These are phyloP conservation scores for Leccinellum rugosiceps DNA, from an alignment of 768 basidiomycete species.

Conservation along the genomic window DNA sequence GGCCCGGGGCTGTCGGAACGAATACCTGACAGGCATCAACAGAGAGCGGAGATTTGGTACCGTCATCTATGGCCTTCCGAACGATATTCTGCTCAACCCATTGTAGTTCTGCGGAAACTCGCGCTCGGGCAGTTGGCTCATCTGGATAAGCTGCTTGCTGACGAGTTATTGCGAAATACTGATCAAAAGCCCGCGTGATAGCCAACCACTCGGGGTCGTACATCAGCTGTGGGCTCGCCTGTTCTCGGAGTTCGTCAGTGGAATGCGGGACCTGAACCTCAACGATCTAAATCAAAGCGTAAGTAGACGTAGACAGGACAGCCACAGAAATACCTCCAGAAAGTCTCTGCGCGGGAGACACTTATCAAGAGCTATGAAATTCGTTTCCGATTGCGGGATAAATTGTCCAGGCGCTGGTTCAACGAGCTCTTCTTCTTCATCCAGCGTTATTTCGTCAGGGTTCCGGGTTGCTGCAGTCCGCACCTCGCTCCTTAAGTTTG, in stretches of 20 bases:
- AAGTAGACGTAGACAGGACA: background rate
- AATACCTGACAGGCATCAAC: slow-evolving; percentile 67
- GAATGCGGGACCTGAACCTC: slow-evolving; percentile 46
- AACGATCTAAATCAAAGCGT: slow-evolving; percentile 51
- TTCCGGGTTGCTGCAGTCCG: slow-evolving; percentile 31
- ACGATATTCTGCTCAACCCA: slow-evolving; percentile 68
- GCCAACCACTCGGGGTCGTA: slow-evolving; percentile 95
- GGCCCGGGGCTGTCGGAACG: slow-evolving; percentile 59
- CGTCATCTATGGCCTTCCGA: slow-evolving; percentile 7
- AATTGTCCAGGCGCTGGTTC: slow-evolving; percentile 33
- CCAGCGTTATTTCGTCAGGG: slow-evolving; percentile 51
- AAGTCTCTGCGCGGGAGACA: slow-evolving; percentile 75
- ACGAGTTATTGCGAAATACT: slow-evolving; percentile 58
- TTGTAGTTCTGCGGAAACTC: slow-evolving; percentile 55
- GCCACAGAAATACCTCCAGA: slow-evolving; percentile 57
- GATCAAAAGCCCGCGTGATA: slow-evolving; percentile 83
- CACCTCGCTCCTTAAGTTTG: slow-evolving; percentile 34
- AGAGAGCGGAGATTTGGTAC: slow-evolving; percentile 10
- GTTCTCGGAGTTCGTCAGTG: slow-evolving; percentile 5
- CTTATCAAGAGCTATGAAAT: slow-evolving; percentile 89
- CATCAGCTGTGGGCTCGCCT: slow-evolving; percentile 40
- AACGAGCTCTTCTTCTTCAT: slow-evolving; percentile 45
- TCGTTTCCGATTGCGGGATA: slow-evolving; percentile 43
- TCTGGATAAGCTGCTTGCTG: slow-evolving; percentile 60
- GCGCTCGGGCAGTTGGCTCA: slow-evolving; percentile 42